Evolutionary conservation across 345 rosid genomes (phyloP).

Genomic region (Aquilaria malaccensis): DNA sequence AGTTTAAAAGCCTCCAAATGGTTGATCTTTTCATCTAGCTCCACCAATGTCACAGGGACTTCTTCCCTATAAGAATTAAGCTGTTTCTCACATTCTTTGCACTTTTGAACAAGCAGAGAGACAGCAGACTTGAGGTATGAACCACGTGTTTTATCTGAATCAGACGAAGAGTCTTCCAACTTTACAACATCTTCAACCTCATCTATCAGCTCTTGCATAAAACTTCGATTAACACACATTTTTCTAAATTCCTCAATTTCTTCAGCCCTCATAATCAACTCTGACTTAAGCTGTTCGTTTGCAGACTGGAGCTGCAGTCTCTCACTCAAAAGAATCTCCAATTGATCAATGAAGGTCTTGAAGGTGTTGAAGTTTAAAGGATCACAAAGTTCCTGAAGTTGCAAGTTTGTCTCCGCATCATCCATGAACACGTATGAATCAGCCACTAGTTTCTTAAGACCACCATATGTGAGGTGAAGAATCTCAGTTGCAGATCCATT

Average conservation of each 20-base stretch:
- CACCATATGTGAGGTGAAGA: slow-evolving; percentile 34
- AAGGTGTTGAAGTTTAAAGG: slow-evolving; percentile 35
- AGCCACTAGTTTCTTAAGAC: slow-evolving; percentile 38
- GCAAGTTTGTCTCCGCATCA: slow-evolving; percentile 17
- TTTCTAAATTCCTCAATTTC: slow-evolving; percentile 48
- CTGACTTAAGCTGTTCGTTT: slow-evolving; percentile 45
- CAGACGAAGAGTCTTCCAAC: slow-evolving; percentile 30
- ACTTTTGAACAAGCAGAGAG: slow-evolving; percentile 55
- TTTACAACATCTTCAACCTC: slow-evolving; percentile 52
- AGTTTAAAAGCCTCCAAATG: slow-evolving; percentile 36
- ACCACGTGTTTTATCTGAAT: slow-evolving; percentile 31
- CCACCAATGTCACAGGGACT: slow-evolving; percentile 39
- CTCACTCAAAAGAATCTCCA: slow-evolving; percentile 45
- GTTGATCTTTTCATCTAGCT: slow-evolving; percentile 39
- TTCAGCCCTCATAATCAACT: slow-evolving; percentile 37
- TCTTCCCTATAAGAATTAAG: slow-evolving; percentile 30
- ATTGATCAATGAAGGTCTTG: slow-evolving; percentile 38
- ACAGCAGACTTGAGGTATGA: slow-evolving; percentile 54
- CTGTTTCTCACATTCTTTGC: slow-evolving; percentile 40
- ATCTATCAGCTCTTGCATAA: slow-evolving; percentile 45
- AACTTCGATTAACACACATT: slow-evolving; percentile 35
- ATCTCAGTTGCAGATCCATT: slow-evolving; percentile 32
- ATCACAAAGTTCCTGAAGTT: slow-evolving; percentile 31
- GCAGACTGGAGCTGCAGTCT: slow-evolving; percentile 47
- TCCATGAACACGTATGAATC: slow-evolving; percentile 32